A percentile compares a stretch with the other conserved stretches of the same genome.
Conservation (phyloP, 2,329 filamentous ascomycete species). For the Pseudogymnoascus sp. region DNA sequence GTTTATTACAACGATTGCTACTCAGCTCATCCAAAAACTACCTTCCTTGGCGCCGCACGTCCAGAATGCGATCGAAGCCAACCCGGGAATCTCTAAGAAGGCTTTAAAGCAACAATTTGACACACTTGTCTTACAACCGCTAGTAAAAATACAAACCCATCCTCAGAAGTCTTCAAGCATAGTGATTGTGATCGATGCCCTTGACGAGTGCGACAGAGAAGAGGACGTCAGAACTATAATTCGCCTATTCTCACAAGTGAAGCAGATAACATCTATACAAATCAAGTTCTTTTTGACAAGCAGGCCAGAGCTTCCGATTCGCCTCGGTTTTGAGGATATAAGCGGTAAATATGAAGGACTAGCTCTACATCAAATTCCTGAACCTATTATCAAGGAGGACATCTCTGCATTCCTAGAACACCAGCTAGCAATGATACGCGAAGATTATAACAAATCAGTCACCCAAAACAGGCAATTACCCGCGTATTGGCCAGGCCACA, state of each 20-base stretch:
- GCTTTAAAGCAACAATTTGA: constrained; percentile 23
- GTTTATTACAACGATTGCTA: constrained; percentile 27
- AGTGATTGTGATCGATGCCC: constrained; percentile 24
- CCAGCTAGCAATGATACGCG: constrained; percentile 12
- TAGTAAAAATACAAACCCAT: constrained; percentile 14
- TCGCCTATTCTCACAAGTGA: constrained; percentile 13
- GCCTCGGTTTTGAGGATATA: constrained; percentile 14
- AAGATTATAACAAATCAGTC: constrained; percentile 6
- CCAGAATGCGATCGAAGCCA: constrained; percentile 13
- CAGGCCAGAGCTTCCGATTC: constrained; percentile 19
- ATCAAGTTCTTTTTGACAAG: constrained; percentile 21
- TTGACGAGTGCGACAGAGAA: constrained; percentile 27
- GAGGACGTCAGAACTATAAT: constrained; percentile 15
- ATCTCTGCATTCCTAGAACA: constrained; percentile 16
- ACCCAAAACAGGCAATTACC: constrained; percentile 16
- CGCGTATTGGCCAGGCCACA: constrained; percentile 25
- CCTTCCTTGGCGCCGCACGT: constrained; percentile 17
- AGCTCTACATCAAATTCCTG: constrained; percentile 17
- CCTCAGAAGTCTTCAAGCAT: not conserved
- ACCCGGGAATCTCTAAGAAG: constrained; percentile 16
- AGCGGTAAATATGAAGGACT: constrained; percentile 14
- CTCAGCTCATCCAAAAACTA: constrained; percentile 17
- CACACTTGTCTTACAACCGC: constrained; percentile 22
- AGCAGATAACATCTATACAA: constrained; percentile 7
- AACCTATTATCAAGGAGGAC: constrained; percentile 15